Evolutionary conservation across 495 filamentous ascomycete species (phyloP).

Genomic region (Darksidea phi): DNA sequence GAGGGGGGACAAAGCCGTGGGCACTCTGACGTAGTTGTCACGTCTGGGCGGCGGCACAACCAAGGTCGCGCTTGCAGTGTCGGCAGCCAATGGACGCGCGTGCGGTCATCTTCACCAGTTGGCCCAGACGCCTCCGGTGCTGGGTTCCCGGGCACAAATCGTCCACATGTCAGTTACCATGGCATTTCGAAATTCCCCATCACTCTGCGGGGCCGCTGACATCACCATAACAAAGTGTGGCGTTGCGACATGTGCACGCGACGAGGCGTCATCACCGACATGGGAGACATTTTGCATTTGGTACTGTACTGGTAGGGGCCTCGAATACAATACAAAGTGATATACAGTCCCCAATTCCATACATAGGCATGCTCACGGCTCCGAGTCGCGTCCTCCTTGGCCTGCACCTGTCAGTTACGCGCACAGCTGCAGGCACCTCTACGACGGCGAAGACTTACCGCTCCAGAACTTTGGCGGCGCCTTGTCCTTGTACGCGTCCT

Average conservation of each 20-base stretch:
- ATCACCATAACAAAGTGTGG: conserved; percentile 13
- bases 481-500: conserved; percentile 40
- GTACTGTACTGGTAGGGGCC: too few species aligned
- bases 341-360: not conserved
- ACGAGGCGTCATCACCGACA: too few species aligned
- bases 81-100: not conserved
- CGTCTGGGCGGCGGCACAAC: conserved; percentile 10
- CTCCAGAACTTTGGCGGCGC: conserved; percentile 38
- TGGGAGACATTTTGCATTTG: too few species aligned
- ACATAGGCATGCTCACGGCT: not conserved
- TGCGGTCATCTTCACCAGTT: not conserved
- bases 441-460: conserved; percentile 33
- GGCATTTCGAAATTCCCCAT: conserved; percentile 4
- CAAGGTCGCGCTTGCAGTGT: conserved; percentile 22
- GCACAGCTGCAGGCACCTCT: not conserved
- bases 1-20: conserved; percentile 9
- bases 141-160: not conserved
- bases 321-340: too few species aligned
- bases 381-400: conserved; percentile 13
- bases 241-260: not conserved
- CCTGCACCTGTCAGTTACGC: conserved; percentile 14
- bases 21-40: conserved; percentile 27
- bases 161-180: not conserved
- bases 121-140: too few species aligned
- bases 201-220: conserved; percentile 9